Percentiles rank a stretch among this genome's conserved stretches.
Evolutionary conservation across 352 stramenopile species (phyloP).

Genomic region (Elongisporangium undulatum): DNA sequence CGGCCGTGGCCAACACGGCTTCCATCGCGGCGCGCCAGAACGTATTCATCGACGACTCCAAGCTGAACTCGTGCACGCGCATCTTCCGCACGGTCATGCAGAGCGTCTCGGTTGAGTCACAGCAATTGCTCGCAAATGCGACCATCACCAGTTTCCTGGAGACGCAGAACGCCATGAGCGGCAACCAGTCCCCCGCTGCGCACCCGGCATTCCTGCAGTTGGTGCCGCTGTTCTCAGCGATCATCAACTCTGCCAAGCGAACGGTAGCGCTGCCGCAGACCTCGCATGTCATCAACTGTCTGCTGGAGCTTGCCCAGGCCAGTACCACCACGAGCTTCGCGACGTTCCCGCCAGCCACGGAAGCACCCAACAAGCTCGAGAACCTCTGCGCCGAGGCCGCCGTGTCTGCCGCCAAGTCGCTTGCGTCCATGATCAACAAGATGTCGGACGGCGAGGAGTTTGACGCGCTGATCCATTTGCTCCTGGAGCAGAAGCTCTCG

Average conservation of each 20-base stretch:
- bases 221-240: slow-evolving; percentile 66
- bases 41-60: slow-evolving; percentile 26
- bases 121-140: slow-evolving; percentile 57
- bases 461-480: slow-evolving; percentile 60
- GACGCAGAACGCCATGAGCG: slow-evolving; percentile 22
- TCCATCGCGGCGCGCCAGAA: slow-evolving; percentile 23
- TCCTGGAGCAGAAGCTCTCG: slow-evolving; percentile 66
- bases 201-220: slow-evolving; percentile 51
- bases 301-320: slow-evolving; percentile 74
- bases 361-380: slow-evolving; percentile 22
- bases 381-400: slow-evolving; percentile 45
- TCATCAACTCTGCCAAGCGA: slow-evolving; percentile 75
- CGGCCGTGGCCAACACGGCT: slow-evolving; percentile 57
- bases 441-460: slow-evolving; percentile 81
- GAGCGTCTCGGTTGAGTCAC: slow-evolving; percentile 51
- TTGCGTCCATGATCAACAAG: slow-evolving; percentile 86
- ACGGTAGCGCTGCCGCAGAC: slow-evolving; percentile 52
- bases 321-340: slow-evolving; percentile 9
- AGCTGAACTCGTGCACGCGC: slow-evolving; percentile 45
- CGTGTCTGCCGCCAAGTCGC: slow-evolving; percentile 62
- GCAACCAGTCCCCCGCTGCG: background rate
- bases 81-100: slow-evolving; percentile 79
- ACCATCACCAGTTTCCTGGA: slow-evolving; percentile 58
- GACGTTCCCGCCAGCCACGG: slow-evolving; percentile 7
- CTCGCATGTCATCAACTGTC: slow-evolving; percentile 63